Percentiles rank a stretch among this genome's conserved stretches.
Evolutionary conservation across 345 rosid species (phyloP).

Genomic region (Hibiscus tridactylites): DNA sequence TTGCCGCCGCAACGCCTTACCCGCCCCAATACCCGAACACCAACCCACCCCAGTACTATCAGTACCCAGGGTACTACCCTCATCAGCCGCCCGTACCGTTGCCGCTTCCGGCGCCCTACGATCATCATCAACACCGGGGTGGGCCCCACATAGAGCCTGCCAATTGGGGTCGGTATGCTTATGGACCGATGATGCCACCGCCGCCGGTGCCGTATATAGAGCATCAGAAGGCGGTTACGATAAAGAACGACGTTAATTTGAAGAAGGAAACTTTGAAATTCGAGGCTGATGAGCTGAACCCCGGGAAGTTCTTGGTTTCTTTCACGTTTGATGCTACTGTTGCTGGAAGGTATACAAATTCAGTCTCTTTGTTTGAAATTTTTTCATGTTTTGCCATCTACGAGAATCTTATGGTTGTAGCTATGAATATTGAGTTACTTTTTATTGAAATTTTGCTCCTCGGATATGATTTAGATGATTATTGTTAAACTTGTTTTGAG

Average conservation of each 20-base stretch:
- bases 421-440: neutral
- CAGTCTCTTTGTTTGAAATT: neutral
- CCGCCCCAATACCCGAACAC: too few species aligned
- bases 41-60: too few species aligned
- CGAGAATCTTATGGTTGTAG: neutral
- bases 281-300: neutral
- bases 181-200: slow-evolving; percentile 25
- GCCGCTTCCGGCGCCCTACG: slow-evolving; percentile 19
- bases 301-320: neutral
- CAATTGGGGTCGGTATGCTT: slow-evolving; percentile 46
- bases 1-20: slow-evolving; percentile 53
- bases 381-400: neutral
- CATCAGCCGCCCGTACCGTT: slow-evolving; percentile 44
- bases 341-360: neutral
- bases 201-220: neutral
- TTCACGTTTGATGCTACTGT: neutral
- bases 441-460: too few species aligned
- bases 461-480: too few species aligned
- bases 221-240: neutral
- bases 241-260: neutral
- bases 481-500: too few species aligned
- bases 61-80: slow-evolving; percentile 39
- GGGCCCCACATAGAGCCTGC: slow-evolving; percentile 28
- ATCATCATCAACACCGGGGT: slow-evolving; percentile 38
- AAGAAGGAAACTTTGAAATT: neutral